Base-by-base conservation (phyloP, 805 yeast genomes). In the Zygotorulaspora danielsina region DNA sequence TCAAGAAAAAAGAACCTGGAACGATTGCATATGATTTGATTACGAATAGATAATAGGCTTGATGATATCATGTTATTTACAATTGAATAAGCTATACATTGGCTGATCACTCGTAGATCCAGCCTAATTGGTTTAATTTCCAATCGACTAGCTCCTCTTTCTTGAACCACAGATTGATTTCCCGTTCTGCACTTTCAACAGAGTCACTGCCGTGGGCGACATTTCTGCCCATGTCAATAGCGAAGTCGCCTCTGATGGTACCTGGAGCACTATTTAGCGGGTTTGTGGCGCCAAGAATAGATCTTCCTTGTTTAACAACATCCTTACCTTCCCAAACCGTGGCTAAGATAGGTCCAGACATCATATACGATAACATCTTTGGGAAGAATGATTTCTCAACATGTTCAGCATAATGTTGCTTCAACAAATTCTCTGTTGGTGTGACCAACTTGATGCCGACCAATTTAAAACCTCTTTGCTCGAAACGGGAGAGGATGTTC, bases 321-420 rank as follows among this genome's bases (percentile, higher is more conserved):
- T 93, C 97, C 78, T 89, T 93, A 73, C 99, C 99, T 75, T 93
- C 97, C 99, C 99, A 93, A 61, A 89, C 97, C 68, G 96, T 93
- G 61, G 98, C 98, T 62, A 90, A 80, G 59, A 93, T 84, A 67
- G 99, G 99, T 61, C 99, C 99, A 55, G 96, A 87, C 67, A 78
- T 75, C 99, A 93, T 94, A 86, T 89, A 89, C 53, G 87, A 76
- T 66, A 86, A 78, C 71, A 93, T 79, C 51, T 95, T 85, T 67
- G 97, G 96, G 90, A 89, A 93, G 79, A 93, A 93, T 63, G 97
- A 95, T 79, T 93, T 93, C 64, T 78, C 71, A 69, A 84, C 89
- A 70, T 93, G 84, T 75, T 93, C 99, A 50, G 81, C 82, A 78
- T 94, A 93, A 76, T 93, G 99, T 64, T 84, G 78, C 70, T 89